Evolutionary conservation across 495 filamentous ascomycete species (phyloP).

Genomic region (Extremus antarcticus): DNA sequence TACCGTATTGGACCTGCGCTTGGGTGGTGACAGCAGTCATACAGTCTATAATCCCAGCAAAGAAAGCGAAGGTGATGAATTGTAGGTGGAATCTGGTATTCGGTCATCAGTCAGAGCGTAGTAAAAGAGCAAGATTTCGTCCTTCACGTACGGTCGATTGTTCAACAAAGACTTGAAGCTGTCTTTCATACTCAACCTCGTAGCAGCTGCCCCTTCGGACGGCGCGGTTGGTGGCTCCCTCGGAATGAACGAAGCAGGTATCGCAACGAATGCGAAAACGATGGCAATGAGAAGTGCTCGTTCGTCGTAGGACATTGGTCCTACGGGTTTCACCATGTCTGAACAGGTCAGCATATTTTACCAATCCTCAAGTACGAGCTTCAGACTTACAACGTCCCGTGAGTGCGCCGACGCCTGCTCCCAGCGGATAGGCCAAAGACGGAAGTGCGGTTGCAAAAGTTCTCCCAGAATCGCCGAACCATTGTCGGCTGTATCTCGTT

Average conservation of each 20-base stretch:
- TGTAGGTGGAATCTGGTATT: slow-evolving; percentile 57
- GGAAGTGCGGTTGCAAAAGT: background rate
- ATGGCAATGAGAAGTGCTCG: slow-evolving; percentile 61
- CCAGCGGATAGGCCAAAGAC: background rate
- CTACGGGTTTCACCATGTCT: background rate
- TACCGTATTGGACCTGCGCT: background rate
- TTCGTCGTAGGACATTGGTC: background rate
- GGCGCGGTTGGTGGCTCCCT: slow-evolving; percentile 59
- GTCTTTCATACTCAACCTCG: slow-evolving; percentile 47
- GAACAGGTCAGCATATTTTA: background rate
- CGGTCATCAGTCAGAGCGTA: background rate
- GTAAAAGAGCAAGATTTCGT: background rate
- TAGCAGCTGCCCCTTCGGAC: slow-evolving; percentile 34
- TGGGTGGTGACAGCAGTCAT: too few relatives aligned
- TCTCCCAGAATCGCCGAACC: background rate
- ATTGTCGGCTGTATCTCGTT: background rate
- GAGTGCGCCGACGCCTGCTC: background rate
- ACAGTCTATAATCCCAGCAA: slow-evolving; percentile 56
- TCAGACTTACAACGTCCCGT: background rate
- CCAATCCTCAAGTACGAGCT: too few relatives aligned
- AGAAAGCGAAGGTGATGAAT: slow-evolving; percentile 63
- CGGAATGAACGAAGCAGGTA: slow-evolving; percentile 83
- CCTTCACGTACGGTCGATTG: slow-evolving; percentile 36
- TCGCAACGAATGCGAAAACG: slow-evolving; percentile 64
- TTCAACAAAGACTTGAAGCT: slow-evolving; percentile 17